A percentile compares a stretch with the other conserved stretches of the same genome.
phyloP scores from a whole-genome alignment of 2,329 filamentous ascomycete species.

The Phialemoniopsis sp. region DNA sequence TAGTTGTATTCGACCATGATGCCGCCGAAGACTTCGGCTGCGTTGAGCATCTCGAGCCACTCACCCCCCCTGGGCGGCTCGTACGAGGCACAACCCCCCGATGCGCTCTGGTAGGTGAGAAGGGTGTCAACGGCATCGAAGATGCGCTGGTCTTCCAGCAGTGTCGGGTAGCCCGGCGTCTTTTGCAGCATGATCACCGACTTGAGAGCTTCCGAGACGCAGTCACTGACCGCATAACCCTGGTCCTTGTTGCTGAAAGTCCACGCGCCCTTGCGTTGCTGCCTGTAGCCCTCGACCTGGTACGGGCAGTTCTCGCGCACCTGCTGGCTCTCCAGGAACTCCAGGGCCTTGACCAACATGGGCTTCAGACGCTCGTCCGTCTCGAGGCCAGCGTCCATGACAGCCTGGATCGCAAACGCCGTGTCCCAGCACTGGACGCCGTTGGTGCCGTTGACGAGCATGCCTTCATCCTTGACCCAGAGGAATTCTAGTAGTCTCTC shows the following conservation, averaged over 20 bases:
- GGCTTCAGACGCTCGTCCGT: constrained; percentile 71
- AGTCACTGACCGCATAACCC: constrained; percentile 94
- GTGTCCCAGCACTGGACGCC: constrained; percentile 99
- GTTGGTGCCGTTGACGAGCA: constrained; percentile 95
- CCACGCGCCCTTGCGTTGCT: constrained; percentile 90
- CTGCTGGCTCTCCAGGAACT: constrained; percentile 87
- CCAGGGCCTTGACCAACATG: constrained; percentile 78
- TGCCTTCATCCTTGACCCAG: constrained; percentile 88
- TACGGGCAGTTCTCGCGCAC: constrained; percentile 79
- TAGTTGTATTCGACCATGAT: constrained; percentile 99
- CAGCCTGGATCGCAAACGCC: constrained; percentile 79
- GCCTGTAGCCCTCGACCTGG: constrained; percentile 79
- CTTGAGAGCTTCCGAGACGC: constrained; percentile 87
- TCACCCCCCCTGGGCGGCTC: constrained; percentile 77
- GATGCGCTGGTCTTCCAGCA: constrained; percentile 73
- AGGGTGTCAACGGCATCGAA: constrained; percentile 88
- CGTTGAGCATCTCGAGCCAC: constrained; percentile 81
- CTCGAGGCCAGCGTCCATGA: constrained; percentile 75
- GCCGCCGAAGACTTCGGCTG: constrained; percentile 89
- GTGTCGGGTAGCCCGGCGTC: constrained; percentile 66
- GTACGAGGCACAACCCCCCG: constrained; percentile 86
- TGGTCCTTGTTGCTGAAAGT: constrained; percentile 90
- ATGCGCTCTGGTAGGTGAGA: constrained; percentile 83
- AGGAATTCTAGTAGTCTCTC: constrained; percentile 82
- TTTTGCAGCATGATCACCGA: constrained; percentile 78